A percentile compares a stretch with the other conserved stretches of the same genome.
These are phyloP conservation scores for Jamesozyma jinghongensis DNA, from an alignment of 805 yeast species.

Conservation along the genomic window DNA sequence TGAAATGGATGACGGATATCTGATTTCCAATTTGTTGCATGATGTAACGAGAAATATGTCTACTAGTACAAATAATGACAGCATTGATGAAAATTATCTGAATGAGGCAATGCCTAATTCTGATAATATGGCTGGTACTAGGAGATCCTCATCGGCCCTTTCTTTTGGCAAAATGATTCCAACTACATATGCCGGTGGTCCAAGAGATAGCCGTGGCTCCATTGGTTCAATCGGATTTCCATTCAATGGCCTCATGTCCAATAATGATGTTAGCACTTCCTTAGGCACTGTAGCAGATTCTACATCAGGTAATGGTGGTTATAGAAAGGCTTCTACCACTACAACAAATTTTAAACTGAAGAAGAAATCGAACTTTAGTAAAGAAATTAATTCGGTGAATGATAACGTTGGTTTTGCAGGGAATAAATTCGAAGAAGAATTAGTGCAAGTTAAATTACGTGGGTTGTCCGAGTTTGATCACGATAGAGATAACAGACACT, in stretches of 20 bases:
- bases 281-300: neutral
- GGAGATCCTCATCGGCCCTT: neutral
- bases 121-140: neutral
- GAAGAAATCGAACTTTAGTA: slow-evolving; percentile 18
- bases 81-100: slow-evolving; percentile 5
- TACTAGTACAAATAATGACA: slow-evolving; percentile 18
- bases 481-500: neutral
- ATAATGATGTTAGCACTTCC: neutral
- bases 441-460: slow-evolving; percentile 8
- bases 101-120: neutral
- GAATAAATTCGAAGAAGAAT: slow-evolving; percentile 4
- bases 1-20: slow-evolving; percentile 56
- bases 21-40: slow-evolving; percentile 46
- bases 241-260: neutral
- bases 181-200: slow-evolving; percentile 10
- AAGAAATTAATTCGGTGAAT: slow-evolving; percentile 11
- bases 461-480: slow-evolving; percentile 2
- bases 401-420: neutral
- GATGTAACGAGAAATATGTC: slow-evolving; percentile 35
- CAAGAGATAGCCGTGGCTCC: slow-evolving; percentile 21
- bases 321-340: neutral
- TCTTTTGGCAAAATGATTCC: neutral
- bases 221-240: slow-evolving; percentile 16
- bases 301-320: slow-evolving; percentile 4
- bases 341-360: slow-evolving; percentile 4